These are phyloP conservation scores for Entomortierella chlamydospora DNA, from an alignment of 192 early-diverging fungal genomes.

Conservation along the genomic window DNA sequence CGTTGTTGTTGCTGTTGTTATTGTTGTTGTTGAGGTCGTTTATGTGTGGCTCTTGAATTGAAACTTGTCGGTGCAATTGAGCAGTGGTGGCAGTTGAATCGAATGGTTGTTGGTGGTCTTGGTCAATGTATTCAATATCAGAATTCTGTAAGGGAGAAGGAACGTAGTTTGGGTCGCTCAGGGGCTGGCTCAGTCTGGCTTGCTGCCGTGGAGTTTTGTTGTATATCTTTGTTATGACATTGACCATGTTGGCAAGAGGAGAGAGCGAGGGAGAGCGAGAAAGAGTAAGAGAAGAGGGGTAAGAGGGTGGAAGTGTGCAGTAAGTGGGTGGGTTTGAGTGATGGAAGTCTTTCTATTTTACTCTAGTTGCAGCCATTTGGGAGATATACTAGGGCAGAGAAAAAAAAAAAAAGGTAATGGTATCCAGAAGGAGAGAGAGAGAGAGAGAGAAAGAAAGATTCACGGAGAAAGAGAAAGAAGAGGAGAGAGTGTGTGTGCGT, in stretches of 20 bases:
- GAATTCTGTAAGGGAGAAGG: slow-evolving; percentile 17
- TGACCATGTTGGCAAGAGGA: slow-evolving; percentile 18
- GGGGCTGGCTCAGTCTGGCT: slow-evolving; percentile 28
- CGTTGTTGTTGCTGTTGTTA: neutral
- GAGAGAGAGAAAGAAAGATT: too few relatives aligned
- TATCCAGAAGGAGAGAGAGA: too few relatives aligned
- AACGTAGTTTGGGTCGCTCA: slow-evolving; percentile 45
- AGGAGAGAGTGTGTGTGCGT: too few relatives aligned
- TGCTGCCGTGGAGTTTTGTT: slow-evolving; percentile 51
- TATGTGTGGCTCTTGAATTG: slow-evolving; percentile 27
- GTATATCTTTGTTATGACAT: slow-evolving; percentile 32
- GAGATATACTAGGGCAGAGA: too few relatives aligned
- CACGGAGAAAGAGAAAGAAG: too few relatives aligned
- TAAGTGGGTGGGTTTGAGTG: too few relatives aligned
- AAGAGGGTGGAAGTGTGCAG: too few relatives aligned
- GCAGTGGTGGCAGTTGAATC: neutral
- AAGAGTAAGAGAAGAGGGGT: too few relatives aligned
- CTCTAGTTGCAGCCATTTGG: too few relatives aligned
- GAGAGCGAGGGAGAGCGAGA: too few relatives aligned
- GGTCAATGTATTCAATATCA: slow-evolving; percentile 8
- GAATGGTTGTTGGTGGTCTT: neutral
- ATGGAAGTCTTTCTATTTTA: too few relatives aligned
- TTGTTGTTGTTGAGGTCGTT: neutral
- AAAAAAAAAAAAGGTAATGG: too few relatives aligned
- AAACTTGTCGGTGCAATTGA: slow-evolving; percentile 33